Conservation (phyloP, 2,329 filamentous ascomycete species). For the Juglanconis sp. region DNA sequence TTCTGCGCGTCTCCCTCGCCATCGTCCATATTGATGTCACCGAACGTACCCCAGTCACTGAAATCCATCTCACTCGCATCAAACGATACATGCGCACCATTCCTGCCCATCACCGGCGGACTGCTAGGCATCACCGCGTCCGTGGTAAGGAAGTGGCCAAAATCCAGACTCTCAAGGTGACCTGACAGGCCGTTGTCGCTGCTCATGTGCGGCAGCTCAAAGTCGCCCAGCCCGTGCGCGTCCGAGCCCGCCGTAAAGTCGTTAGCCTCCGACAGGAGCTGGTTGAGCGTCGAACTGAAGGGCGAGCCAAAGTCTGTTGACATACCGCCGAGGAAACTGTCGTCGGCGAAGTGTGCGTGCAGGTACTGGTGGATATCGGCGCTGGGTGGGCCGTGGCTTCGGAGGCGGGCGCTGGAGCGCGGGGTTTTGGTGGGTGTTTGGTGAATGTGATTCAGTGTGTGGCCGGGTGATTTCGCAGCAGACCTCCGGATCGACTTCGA, state of each 20-base stretch:
- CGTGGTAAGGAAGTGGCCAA: conserved; percentile 45
- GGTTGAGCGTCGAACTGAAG: conserved; percentile 60
- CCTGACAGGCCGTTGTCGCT: conserved; percentile 28
- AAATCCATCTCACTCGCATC: conserved; percentile 19
- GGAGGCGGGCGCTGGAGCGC: conserved; percentile 31
- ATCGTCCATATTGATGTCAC: conserved; percentile 7
- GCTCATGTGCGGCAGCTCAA: conserved; percentile 42
- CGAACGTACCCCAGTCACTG: conserved; percentile 18
- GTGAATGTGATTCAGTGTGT: conserved; percentile 36
- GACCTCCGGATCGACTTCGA: conserved; percentile 53
- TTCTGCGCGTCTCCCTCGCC: background rate
- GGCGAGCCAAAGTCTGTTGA: conserved; percentile 46
- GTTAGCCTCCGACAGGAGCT: conserved; percentile 58
- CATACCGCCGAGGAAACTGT: conserved; percentile 24
- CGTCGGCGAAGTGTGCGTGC: conserved; percentile 33
- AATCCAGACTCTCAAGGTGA: conserved; percentile 37
- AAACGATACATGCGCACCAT: conserved; percentile 22
- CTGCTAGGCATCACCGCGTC: conserved; percentile 48
- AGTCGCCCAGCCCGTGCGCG: conserved; percentile 36
- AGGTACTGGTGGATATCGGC: conserved; percentile 27
- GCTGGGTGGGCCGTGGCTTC: conserved; percentile 26
- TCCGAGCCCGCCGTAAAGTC: conserved; percentile 39
- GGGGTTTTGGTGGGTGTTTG: conserved; percentile 46
- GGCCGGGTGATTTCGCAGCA: conserved; percentile 41
- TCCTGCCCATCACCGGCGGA: conserved; percentile 35